phyloP scores from a whole-genome alignment of 1,284 basidiomycete genomes.

The Grifola frondosa region DNA sequence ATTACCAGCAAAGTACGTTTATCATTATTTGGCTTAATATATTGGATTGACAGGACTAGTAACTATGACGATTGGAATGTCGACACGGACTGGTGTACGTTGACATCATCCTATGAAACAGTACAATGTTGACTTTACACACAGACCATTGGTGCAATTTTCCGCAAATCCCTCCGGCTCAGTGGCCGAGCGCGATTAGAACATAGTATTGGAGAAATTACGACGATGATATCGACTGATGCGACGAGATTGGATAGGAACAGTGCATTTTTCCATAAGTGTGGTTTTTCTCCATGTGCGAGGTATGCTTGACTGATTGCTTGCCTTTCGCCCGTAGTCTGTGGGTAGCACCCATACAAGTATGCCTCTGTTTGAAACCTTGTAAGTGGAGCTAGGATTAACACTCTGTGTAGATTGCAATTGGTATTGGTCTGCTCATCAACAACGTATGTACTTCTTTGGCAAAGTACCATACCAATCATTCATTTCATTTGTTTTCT shows the following conservation, averaged over 20 bases:
- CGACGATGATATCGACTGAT: conserved; percentile 70
- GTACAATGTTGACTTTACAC: neutral
- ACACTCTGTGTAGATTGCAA: conserved; percentile 44
- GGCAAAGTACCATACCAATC: too few species aligned
- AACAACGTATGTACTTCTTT: conserved; percentile 49
- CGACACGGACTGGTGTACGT: conserved; percentile 50
- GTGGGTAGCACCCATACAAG: conserved; percentile 58
- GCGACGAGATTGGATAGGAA: conserved; percentile 51
- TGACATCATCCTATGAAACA: neutral
- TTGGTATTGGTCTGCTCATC: conserved; percentile 66
- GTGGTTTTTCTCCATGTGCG: conserved; percentile 5
- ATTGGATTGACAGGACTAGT: too few species aligned
- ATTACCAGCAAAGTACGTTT: conserved; percentile 48
- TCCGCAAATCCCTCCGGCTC: conserved; percentile 69
- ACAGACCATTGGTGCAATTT: conserved; percentile 66
- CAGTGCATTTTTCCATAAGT: conserved; percentile 51
- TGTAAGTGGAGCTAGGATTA: neutral
- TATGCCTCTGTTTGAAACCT: conserved; percentile 14
- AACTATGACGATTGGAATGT: conserved; percentile 52
- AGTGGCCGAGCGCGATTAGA: conserved; percentile 62
- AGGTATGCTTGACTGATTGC: conserved; percentile 10
- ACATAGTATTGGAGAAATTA: conserved; percentile 66
- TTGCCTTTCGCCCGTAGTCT: conserved; percentile 35
- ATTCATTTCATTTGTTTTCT: conserved; percentile 10
- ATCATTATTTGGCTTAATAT: neutral